A percentile compares a stretch with the other conserved stretches of the same genome.
Evolutionary conservation across 2,329 filamentous ascomycete species (phyloP).

Genomic region (Aureobasidium melanogenum): DNA sequence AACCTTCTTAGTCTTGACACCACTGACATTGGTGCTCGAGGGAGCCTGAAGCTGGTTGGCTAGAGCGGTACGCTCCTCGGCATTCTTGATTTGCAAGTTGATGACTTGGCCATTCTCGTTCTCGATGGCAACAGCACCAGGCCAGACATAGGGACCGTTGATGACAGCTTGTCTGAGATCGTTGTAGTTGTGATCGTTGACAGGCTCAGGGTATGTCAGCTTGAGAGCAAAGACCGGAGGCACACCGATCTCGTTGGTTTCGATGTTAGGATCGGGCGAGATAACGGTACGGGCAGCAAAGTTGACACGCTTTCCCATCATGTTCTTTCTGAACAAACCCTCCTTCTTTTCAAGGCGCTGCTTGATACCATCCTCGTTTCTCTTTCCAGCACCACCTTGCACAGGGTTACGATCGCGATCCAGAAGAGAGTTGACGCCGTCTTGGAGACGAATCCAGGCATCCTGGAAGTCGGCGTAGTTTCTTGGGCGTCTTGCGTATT

Average conservation of each 20-base stretch:
- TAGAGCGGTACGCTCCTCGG: constrained; percentile 77
- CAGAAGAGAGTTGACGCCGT: constrained; percentile 84
- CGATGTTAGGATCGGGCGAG: constrained; percentile 95
- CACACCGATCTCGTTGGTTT: constrained; percentile 97
- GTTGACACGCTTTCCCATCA: constrained; percentile 99
- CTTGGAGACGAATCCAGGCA: constrained; percentile 76
- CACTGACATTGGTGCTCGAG: constrained; percentile 63
- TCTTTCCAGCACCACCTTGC: constrained; percentile 65
- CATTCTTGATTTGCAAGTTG: constrained; percentile 75
- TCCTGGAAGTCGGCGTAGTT: constrained; percentile 71
- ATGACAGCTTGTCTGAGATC: constrained; percentile 94
- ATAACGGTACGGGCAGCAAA: constrained; percentile 97
- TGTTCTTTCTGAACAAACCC: constrained; percentile 95
- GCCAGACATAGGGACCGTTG: constrained; percentile 89
- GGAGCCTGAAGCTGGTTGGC: constrained; percentile 90
- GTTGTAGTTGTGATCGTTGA: constrained; percentile 94
- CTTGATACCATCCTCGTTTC: constrained; percentile 89
- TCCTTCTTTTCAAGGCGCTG: constrained; percentile 98
- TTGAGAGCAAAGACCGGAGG: constrained; percentile 96
- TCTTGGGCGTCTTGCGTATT: constrained; percentile 42
- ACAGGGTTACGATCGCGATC: constrained; percentile 81
- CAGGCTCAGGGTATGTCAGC: constrained; percentile 91
- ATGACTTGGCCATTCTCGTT: constrained; percentile 91
- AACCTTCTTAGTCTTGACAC: constrained; percentile 86
- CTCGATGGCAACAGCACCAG: constrained; percentile 87